These are phyloP conservation scores for Paracoccidioides brasiliensis DNA, from an alignment of 2,329 filamentous ascomycete species.

Conservation along the genomic window DNA sequence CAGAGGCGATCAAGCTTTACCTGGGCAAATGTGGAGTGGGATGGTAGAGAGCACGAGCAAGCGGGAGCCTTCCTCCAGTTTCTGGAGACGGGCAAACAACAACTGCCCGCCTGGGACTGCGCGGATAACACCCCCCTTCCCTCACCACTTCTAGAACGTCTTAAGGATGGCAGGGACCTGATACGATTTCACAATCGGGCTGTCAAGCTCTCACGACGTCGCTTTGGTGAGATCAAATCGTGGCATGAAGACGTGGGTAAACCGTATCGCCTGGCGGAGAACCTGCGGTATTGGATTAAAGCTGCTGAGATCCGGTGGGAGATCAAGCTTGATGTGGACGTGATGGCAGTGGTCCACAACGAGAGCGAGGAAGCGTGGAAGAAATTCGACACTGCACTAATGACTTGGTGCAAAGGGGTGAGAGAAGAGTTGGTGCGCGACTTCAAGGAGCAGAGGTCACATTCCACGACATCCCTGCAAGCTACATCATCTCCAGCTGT, in stretches of 20 bases:
- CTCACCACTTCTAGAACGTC: slow-evolving; percentile 57
- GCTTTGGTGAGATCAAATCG: slow-evolving; percentile 76
- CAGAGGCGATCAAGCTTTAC: slow-evolving; percentile 60
- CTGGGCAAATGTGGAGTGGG: slow-evolving; percentile 74
- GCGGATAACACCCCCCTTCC: slow-evolving; percentile 24
- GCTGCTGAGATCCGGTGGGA: slow-evolving; percentile 92
- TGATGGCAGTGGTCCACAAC: slow-evolving; percentile 73
- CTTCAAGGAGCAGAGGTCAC: slow-evolving; percentile 34
- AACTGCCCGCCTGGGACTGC: slow-evolving; percentile 55
- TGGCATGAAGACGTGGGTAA: slow-evolving; percentile 91
- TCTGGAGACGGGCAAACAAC: slow-evolving; percentile 45
- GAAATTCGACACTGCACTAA: slow-evolving; percentile 69
- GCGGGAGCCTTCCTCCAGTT: slow-evolving; percentile 72
- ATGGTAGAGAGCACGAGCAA: slow-evolving; percentile 57
- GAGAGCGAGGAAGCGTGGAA: slow-evolving; percentile 55
- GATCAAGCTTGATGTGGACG: slow-evolving; percentile 67
- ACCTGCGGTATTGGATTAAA: slow-evolving; percentile 91
- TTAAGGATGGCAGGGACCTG: slow-evolving; percentile 69
- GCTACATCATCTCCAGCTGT: not conserved
- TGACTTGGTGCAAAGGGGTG: slow-evolving; percentile 71
- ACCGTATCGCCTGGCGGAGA: slow-evolving; percentile 86
- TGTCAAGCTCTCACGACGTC: slow-evolving; percentile 69
- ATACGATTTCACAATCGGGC: slow-evolving; percentile 82
- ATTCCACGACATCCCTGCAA: not conserved
- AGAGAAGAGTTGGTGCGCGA: slow-evolving; percentile 72